A percentile compares a stretch with the other conserved stretches of the same genome.
These are phyloP conservation scores for Prunus persica DNA, from an alignment of 306 rosid species.

Conservation along the genomic window Prunus_persica_NCBIv2 NC_034014.1:20365001-20365500, in stretches of 20 bases:
- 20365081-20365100: constrained; percentile 8
- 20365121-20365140: neutral
- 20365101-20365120: constrained; percentile 28
- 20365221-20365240: neutral
- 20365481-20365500: fast-evolving
- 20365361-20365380: neutral
- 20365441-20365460: no score
- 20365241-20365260: neutral
- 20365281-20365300: neutral
- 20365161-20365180: constrained; percentile 55
- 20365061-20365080: constrained; percentile 34
- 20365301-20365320: neutral
- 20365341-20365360: neutral
- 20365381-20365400: neutral
- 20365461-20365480: fast-evolving
- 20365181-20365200: constrained; percentile 56
- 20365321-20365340: neutral
- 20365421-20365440: no score
- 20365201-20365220: constrained; percentile 29
- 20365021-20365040: constrained; percentile 33
- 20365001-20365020: constrained; percentile 40
- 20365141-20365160: constrained; percentile 36
- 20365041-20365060: constrained; percentile 8
- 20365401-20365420: neutral
- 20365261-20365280: neutral